Evolutionary conservation across 352 stramenopile species (phyloP), one percentile per base, ranked within the genome.

Genomic region (Pythium pyrilobum): DNA sequence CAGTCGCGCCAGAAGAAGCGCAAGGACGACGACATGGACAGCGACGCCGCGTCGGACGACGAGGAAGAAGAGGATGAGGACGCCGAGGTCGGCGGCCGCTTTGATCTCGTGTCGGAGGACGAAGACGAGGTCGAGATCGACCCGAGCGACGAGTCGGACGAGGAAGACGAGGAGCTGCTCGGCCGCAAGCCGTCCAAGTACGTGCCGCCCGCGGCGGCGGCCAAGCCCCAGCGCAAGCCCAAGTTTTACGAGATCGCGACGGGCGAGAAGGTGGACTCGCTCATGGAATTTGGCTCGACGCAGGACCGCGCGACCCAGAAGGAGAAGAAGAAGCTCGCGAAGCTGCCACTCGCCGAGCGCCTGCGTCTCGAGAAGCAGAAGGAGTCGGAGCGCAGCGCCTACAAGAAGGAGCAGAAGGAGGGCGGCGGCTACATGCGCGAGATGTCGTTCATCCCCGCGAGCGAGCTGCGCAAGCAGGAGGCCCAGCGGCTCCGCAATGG

Each of bases 21-120:
- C 57, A 45, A 65, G 53, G 84, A 90, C 51, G 84, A 96, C 42
- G 91, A 97, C 59, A 95, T 98, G 74, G 93, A 98, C 67, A 97
- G 88, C 57, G 91, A 95, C 58, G 83, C 72, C 37, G 81, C 42
- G 44, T 88, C 59, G 20, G 79, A 79, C n/a, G 80, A 85, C 18
- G 74, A 89, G 11, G 64, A 72, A 5, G 64, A 83, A 1, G 63
- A 76, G 2, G 67, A 78, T 18, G 69, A 89, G 9, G 72, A 83
- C 5, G 49, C 25, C 39, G 71, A 71, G 15, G 67, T 81, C 23
- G 70, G 66, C 36, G 73, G 71, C 38, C 77, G 83, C 28, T 91
- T 96, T 38, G 71, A 85, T 36, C 62, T 87, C 13, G 68, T 93
- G 13, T 81, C 74, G 9, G 78, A 92, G 31, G 67, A 76, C 16